phyloP scores from a whole-genome alignment of 352 stramenopile species.

The Pythium aristosporum region DNA sequence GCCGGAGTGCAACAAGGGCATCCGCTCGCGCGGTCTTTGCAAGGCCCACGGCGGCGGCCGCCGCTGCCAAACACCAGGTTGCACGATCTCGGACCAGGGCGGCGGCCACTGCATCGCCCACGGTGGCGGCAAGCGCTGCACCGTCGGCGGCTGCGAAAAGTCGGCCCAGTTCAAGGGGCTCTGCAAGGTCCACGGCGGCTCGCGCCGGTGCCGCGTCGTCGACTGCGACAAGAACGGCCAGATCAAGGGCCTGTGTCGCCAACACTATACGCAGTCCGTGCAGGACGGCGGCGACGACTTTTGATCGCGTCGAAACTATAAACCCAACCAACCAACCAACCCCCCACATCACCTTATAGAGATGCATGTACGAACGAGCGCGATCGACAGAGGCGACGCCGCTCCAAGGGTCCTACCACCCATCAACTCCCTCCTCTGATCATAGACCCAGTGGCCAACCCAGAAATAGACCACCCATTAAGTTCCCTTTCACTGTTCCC shows the following conservation, averaged over 20 bases:
- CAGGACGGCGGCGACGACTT: conserved; percentile 18
- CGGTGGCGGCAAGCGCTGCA: conserved; percentile 81
- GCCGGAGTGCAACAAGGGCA: conserved; percentile 73
- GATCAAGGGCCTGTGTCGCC: conserved; percentile 73
- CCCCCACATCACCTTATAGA: conserved; percentile 4
- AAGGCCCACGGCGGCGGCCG: conserved; percentile 83
- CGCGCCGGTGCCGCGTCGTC: conserved; percentile 60
- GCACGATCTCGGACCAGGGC: conserved; percentile 84
- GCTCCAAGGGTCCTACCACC: not conserved
- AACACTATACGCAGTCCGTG: conserved; percentile 46
- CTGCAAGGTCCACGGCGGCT: conserved; percentile 84
- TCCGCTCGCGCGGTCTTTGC: conserved; percentile 79
- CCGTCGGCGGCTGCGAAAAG: conserved; percentile 69
- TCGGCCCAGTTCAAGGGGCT: conserved; percentile 80
- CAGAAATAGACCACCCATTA: not conserved
- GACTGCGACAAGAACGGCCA: conserved; percentile 84
- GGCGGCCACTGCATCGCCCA: conserved; percentile 82
- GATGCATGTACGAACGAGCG: conserved; percentile 12
- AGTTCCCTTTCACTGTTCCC: not conserved
- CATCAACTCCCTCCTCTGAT: not conserved
- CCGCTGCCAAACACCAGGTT: conserved; percentile 72
- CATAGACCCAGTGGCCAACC: conserved; percentile 3
- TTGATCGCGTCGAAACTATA: not conserved
- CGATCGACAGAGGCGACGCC: not conserved
- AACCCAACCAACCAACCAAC: not conserved